Evolutionary conservation across 495 filamentous ascomycete genomes (phyloP).

Genomic region (Cetradonia linearis): DNA sequence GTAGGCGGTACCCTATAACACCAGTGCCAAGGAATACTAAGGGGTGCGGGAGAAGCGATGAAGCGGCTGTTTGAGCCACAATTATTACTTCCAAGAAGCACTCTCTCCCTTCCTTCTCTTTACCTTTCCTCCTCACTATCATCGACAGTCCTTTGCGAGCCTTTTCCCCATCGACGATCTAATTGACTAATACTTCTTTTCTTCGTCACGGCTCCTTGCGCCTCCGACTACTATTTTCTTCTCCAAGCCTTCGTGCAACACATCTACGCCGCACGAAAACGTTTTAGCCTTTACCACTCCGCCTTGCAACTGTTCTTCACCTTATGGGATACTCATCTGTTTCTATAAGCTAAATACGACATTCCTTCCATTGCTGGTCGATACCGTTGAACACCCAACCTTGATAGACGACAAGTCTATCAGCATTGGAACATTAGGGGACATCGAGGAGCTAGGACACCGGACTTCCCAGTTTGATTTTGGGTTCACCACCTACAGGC

Average conservation of each 20-base stretch:
- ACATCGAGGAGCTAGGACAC: neutral
- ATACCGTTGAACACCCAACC: neutral
- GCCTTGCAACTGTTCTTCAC: neutral
- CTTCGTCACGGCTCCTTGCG: constrained; percentile 3
- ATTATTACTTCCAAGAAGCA: neutral
- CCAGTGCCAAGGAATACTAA: neutral
- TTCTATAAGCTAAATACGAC: constrained; percentile 9
- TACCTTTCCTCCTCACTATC: neutral
- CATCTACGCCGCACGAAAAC: constrained; percentile 12
- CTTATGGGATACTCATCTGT: neutral
- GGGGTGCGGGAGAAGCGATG: neutral
- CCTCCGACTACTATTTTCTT: constrained; percentile 6
- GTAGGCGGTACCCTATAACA: neutral
- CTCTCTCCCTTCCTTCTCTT: neutral
- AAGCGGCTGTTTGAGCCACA: constrained; percentile 1
- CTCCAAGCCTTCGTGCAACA: constrained; percentile 5
- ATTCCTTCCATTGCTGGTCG: neutral
- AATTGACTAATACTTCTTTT: constrained; percentile 18
- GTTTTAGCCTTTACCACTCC: constrained; percentile 13
- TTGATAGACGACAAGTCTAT: neutral
- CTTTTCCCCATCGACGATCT: constrained; percentile 5
- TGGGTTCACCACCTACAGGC: neutral
- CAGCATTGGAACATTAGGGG: neutral
- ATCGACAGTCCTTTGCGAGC: constrained; percentile 14
- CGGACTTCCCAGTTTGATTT: neutral